Base-by-base conservation (phyloP, 345 rosid species). In the Eucalyptus marginata region DNA sequence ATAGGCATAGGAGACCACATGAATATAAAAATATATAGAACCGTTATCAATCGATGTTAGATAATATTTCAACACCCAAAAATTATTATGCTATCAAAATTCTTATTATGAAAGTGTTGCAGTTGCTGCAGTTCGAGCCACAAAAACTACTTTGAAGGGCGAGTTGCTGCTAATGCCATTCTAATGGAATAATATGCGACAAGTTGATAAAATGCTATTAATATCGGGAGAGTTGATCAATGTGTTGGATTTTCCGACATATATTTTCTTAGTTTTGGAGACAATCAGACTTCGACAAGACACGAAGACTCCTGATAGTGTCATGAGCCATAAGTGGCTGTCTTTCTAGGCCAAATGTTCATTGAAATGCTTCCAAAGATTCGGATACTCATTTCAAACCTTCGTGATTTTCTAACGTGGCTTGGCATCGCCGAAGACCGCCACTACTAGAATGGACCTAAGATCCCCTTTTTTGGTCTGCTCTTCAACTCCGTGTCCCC, bases 1-100 rank as follows among this genome's bases (percentile, higher is more conserved):
- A 52, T 7, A 52, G 24, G 0, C 0, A 52, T 0, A 52, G 1
- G 24, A 18, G 0, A 52, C 5, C 0, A 0, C 4, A 18, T 52
- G 0, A 52, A 52, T 52, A 52, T 18, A 18, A 52, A 52, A 52
- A 7, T 18, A 52, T 1, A 52, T 18, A 52, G 4, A 52, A 18
- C 58, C 0, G 24, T 52, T 52, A 52, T 52, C 5, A 20, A 52
- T 18, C 0, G 58, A 52, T 52, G 0, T 52, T 0, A 52, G 25
- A 52, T 52, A 52, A 52, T 52, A 52, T 7, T 52, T 52, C 5
- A 52, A 52, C 10, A 20, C 10, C 10, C 10, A 52, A 8, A 52
- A 52, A 52, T 52, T 52, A 2, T 52, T 52, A 0, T 52, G 25
- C 0, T 52, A 20, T 0, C 25, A 52, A 52, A 52, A 52, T 52